Evolutionary conservation across 306 rosid genomes (phyloP).

Genomic region (Cicer arietinum): DNA sequence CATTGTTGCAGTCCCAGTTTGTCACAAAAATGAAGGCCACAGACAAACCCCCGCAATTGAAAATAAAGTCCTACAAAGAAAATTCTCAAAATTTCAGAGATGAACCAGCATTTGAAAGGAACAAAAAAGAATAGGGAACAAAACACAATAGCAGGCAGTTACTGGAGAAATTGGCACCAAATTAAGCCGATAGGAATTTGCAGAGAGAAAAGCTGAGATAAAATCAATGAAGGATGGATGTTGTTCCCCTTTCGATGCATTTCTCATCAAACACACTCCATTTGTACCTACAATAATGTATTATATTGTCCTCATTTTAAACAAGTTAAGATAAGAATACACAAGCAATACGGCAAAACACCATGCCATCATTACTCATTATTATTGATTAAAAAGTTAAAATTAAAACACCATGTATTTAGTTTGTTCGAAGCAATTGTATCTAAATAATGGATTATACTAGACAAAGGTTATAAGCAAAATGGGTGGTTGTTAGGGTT

Average conservation of each 20-base stretch:
- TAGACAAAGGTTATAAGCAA: too few relatives aligned
- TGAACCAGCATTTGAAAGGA: slow-evolving; percentile 2
- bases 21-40: slow-evolving; percentile 82
- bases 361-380: not conserved
- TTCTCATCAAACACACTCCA: slow-evolving; percentile 91
- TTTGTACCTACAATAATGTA: slow-evolving; percentile 48
- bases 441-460: too few relatives aligned
- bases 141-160: slow-evolving; percentile 32
- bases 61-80: slow-evolving; percentile 77
- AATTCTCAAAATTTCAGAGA: slow-evolving; percentile 31
- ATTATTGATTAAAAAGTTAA: slow-evolving; percentile 1
- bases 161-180: slow-evolving; percentile 77
- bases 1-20: slow-evolving; percentile 59
- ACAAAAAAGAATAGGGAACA: not conserved
- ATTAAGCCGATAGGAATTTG: slow-evolving; percentile 76
- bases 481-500: too few relatives aligned
- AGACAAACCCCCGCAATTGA: slow-evolving; percentile 89
- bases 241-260: slow-evolving; percentile 76
- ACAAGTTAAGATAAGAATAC: slow-evolving; percentile 17
- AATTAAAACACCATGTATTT: not conserved
- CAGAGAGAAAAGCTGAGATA: slow-evolving; percentile 70
- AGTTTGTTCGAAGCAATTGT: too few relatives aligned
- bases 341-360: slow-evolving; percentile 4
- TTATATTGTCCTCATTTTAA: slow-evolving; percentile 25
- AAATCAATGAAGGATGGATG: slow-evolving; percentile 73